Conservation (phyloP, 208 protist genomes). For the Trypanosoma melophagium region DNA sequence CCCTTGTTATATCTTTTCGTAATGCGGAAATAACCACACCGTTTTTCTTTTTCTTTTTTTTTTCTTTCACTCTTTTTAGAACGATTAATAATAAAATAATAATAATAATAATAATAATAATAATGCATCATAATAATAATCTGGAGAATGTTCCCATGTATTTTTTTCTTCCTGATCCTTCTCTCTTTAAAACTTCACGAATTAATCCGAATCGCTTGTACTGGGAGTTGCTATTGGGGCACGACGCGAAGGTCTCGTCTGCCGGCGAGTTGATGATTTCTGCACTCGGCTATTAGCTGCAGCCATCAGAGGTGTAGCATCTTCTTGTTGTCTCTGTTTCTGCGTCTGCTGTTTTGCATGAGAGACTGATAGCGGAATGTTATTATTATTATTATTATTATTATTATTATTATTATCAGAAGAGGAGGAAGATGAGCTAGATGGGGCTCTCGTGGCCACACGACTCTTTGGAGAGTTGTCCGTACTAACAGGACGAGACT, state of each 20-base stretch:
- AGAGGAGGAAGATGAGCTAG: background rate
- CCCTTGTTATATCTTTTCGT: no score
- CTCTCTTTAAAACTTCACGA: background rate
- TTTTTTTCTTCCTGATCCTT: background rate
- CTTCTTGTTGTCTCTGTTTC: background rate
- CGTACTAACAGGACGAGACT: no score
- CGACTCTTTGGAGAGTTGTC: background rate
- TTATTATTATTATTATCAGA: background rate
- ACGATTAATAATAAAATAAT: background rate
- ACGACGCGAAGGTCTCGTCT: slow-evolving; percentile 3
- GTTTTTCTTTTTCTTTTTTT: slow-evolving; percentile 14
- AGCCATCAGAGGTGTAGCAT: background rate
- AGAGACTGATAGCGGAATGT: background rate
- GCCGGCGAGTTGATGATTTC: background rate
- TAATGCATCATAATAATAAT: no score
- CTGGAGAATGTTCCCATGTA: no score
- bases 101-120: background rate
- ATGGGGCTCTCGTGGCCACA: background rate
- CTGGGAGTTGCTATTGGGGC: slow-evolving; percentile 4
- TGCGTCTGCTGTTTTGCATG: background rate
- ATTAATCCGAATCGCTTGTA: slow-evolving; percentile 18
- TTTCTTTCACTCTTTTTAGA: background rate
- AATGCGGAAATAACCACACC: no score
- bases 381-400: background rate
- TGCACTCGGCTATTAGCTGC: no score